phyloP scores from a whole-genome alignment of 1,284 basidiomycete species.

The Ganoderma sinense region DNA sequence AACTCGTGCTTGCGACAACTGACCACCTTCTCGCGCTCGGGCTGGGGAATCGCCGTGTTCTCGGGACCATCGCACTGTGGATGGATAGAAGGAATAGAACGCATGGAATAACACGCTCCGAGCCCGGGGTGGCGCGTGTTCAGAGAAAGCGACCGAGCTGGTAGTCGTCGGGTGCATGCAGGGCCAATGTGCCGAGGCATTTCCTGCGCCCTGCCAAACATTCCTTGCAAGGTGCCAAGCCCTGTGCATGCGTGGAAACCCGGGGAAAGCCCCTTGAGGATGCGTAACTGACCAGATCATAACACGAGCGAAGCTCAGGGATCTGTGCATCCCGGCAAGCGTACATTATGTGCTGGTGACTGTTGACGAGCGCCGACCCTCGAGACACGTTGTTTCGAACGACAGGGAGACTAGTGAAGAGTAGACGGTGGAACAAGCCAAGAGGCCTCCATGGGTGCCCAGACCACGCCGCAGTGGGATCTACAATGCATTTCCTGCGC shows the following conservation, averaged over 20 bases:
- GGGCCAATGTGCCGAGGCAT: conserved; percentile 3
- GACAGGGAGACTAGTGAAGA: not conserved
- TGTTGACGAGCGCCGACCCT: no score
- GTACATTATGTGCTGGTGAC: not conserved
- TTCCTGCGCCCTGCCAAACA: not conserved
- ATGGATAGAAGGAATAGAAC: conserved; percentile 4
- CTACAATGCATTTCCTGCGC: not conserved
- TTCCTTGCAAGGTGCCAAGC: not conserved
- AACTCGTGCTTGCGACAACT: not conserved
- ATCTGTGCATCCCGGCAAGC: not conserved
- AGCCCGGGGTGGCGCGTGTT: not conserved
- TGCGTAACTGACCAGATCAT: not conserved
- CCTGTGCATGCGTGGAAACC: not conserved
- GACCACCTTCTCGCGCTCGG: not conserved
- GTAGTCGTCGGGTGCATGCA: conserved; percentile 3
- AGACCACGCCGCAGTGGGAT: not conserved
- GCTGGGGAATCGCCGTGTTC: conserved; percentile 5
- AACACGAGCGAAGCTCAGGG: not conserved
- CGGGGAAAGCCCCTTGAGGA: not conserved
- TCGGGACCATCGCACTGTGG: not conserved
- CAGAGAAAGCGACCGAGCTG: conserved; percentile 9
- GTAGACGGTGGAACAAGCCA: not conserved
- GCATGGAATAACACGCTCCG: not conserved
- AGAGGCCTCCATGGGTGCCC: not conserved
- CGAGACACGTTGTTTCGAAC: not conserved